Evolutionary conservation across 2,329 filamentous ascomycete genomes (phyloP).

Genomic region (Colletotrichum sp.): DNA sequence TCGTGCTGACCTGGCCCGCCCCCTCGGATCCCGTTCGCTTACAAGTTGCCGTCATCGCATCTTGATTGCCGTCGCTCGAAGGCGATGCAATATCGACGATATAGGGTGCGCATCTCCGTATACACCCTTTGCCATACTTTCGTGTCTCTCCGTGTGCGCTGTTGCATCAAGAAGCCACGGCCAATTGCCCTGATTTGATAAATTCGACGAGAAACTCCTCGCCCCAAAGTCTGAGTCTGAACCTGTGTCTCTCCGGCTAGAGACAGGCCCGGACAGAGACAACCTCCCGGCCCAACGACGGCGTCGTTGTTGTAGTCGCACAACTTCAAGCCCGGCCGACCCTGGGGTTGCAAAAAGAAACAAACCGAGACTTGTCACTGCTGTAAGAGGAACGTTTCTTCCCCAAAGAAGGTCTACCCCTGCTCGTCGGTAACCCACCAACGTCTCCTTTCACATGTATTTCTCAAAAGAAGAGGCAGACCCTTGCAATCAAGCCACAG

Average conservation of each 20-base stretch:
- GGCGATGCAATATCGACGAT: not conserved
- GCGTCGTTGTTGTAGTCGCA: not conserved
- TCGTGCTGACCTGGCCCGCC: not conserved
- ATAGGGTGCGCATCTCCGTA: not conserved
- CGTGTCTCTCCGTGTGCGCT: not conserved
- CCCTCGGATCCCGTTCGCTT: not conserved
- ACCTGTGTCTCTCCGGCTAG: constrained; percentile 11
- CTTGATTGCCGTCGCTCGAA: not conserved
- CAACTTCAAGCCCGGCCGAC: not conserved
- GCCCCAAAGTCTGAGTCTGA: constrained; percentile 7
- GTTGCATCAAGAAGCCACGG: constrained; percentile 6
- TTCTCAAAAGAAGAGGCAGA: not conserved
- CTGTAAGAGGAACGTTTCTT: constrained; percentile 12
- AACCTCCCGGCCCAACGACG: not conserved
- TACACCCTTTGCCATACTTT: not conserved
- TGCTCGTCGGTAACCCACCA: constrained; percentile 7
- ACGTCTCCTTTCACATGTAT: constrained; percentile 16
- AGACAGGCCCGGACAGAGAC: constrained; percentile 13
- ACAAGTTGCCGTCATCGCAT: not conserved
- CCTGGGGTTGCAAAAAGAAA: constrained; percentile 1
- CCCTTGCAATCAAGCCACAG: not conserved
- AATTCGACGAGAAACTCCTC: not conserved
- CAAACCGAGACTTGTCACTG: constrained; percentile 4
- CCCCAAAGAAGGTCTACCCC: constrained; percentile 4
- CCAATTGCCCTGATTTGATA: constrained; percentile 8